Base-by-base conservation (phyloP, 441 rosid species). In the Iberis amara region DNA sequence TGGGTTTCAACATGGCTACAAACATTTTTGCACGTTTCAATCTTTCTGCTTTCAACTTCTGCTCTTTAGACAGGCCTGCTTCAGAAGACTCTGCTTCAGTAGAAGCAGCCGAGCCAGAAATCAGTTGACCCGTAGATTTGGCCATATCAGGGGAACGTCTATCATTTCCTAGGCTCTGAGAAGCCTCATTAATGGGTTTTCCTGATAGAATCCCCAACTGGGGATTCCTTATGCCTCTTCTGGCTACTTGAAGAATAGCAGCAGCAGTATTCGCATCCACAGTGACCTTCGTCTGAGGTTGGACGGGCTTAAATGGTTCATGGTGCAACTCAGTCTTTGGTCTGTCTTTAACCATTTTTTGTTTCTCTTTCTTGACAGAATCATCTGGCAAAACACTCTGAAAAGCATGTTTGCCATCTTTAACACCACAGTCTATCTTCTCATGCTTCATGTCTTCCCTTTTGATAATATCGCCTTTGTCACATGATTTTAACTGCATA, bases 21-120 rank as follows among this genome's bases (percentile, higher is more conserved):
- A 91, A 88, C 85, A 85, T 74, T 72, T 88, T 91, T 40, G 98
- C 98, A 21, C 98, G 89, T 68, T 76, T 91, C 69, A 91, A 77
- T 69, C 98, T 82, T 68, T 88, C 96, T 32, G 96, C 91, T 76
- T 83, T 85, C 64, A 91, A 55, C 73, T 83, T 81, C 78, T 83
- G 80, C 76, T 88, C 96, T 59, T 61, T 77, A 39, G 78, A 64
- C 70, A 87, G 62, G 63, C 65, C 63, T 23, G 79, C 76, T 70
- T 85, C 95, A 12, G 82, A 75, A 33, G 89, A 77, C 76, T 80
- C 91, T 12, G 86, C 80, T 71, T 82, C 89, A 58, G 66, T 61
- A 18, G 21, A 18, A 8, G 82, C 80, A 55, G 66, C 64, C n/a
- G 75, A 72, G 35, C 61, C 68, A 57, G 85, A 69, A 24, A 65